Conservation (phyloP, 768 basidiomycete genomes). For the Tulasnella sp. region DNA sequence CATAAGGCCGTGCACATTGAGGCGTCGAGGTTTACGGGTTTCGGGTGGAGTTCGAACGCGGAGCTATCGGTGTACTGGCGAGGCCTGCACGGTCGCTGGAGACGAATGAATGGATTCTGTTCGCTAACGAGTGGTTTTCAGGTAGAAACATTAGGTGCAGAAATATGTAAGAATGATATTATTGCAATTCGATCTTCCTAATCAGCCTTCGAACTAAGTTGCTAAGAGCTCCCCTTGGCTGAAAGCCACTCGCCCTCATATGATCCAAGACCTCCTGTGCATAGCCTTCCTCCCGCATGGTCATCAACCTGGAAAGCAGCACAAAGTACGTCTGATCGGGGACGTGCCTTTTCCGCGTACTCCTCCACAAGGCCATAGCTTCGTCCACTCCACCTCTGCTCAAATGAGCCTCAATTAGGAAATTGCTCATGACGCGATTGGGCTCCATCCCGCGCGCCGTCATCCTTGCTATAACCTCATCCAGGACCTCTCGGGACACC, state of each 20-base stretch:
- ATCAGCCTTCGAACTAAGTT: constrained; percentile 1
- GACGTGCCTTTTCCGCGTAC: constrained; percentile 24
- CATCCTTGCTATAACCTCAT: constrained; percentile 51
- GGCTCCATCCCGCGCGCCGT: constrained; percentile 40
- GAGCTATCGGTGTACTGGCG: no score
- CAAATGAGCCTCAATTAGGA: constrained; percentile 58
- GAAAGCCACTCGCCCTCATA: not conserved
- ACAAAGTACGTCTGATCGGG: constrained; percentile 4
- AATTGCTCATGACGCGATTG: constrained; percentile 61
- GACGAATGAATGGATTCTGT: no score
- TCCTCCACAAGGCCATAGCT: constrained; percentile 46
- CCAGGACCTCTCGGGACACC: constrained; percentile 24
- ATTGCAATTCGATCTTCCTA: constrained; percentile 3
- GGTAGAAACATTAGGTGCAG: no score
- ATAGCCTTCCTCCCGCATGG: not conserved
- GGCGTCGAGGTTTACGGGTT: no score
- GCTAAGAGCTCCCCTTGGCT: constrained; percentile 2
- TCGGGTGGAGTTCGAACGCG: no score
- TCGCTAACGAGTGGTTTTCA: no score
- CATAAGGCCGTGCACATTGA: no score
- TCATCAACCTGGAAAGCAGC: not conserved
- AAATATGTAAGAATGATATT: no score
- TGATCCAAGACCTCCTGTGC: constrained; percentile 8
- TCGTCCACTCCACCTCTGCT: constrained; percentile 37
- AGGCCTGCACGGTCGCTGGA: no score